A percentile compares a stretch with the other conserved stretches of the same genome.
Conservation (phyloP, 495 filamentous ascomycete species). For the Xylaria castorea region DNA sequence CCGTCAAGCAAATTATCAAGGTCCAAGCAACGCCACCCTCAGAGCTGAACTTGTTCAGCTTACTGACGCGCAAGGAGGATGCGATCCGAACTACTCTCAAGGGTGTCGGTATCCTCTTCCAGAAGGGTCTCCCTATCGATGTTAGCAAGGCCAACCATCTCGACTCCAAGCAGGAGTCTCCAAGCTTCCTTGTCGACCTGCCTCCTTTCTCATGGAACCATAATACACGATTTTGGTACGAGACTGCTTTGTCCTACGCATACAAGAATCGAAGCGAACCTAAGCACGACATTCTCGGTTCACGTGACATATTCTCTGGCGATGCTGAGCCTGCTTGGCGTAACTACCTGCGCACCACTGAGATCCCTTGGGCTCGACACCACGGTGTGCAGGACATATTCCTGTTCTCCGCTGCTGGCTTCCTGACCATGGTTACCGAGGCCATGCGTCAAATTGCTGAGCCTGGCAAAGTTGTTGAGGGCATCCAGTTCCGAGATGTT, state of each 20-base stretch:
- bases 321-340: slow-evolving; percentile 49
- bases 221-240: slow-evolving; percentile 47
- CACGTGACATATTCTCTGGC: slow-evolving; percentile 40
- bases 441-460: slow-evolving; percentile 51
- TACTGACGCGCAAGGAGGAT: slow-evolving; percentile 40
- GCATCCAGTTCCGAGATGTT: slow-evolving; percentile 37
- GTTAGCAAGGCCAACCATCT: slow-evolving; percentile 45
- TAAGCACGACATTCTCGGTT: slow-evolving; percentile 56
- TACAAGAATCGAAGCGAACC: slow-evolving; percentile 48
- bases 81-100: slow-evolving; percentile 40
- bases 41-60: slow-evolving; percentile 31
- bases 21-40: slow-evolving; percentile 21
- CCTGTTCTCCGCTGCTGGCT: slow-evolving; percentile 54
- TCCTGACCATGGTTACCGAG: slow-evolving; percentile 56
- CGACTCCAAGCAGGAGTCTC: slow-evolving; percentile 28
- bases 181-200: slow-evolving; percentile 38
- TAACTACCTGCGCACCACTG: slow-evolving; percentile 43
- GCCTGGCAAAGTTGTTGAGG: slow-evolving; percentile 34
- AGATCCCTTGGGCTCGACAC: slow-evolving; percentile 55
- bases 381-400: slow-evolving; percentile 48
- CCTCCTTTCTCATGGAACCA: slow-evolving; percentile 52
- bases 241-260: slow-evolving; percentile 47
- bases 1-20: slow-evolving; percentile 55
- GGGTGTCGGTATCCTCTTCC: slow-evolving; percentile 41
- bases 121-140: slow-evolving; percentile 49